Base-by-base conservation (phyloP, 2,329 filamentous ascomycete genomes). In the Pseudophaeomoniella oleicola region DNA sequence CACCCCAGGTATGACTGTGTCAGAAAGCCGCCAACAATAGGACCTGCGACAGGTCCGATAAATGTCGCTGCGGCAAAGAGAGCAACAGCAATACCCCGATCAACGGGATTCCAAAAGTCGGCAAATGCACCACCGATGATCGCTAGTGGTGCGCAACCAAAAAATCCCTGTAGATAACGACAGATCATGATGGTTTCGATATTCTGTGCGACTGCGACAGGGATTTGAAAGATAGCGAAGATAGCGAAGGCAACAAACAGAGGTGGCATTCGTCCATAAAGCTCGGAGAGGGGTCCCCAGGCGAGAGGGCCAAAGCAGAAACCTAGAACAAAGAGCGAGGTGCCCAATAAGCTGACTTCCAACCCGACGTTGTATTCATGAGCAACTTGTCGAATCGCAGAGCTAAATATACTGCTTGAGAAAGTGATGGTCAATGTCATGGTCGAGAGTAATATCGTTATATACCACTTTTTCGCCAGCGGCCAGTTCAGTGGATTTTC, bases 161-260 rank as follows among this genome's bases (percentile, higher is more conserved):
- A 71, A 4, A 66, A 41, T 2, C 71, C 72, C 1, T 59, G 58
- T 3, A 75, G 54, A 45, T 75, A 75, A 0, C 72, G 63, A 38
- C 58, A 65, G 10, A 74, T 40, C 47, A 75, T 57, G 38, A 75
- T 64, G 0, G 69, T 73, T 19, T 68, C 44, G 0, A 72, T 36
- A 43, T 74, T 72, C 32, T 60, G 56, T 1, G 70, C 67, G 2
- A 70, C 62, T 2, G 65, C 70, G 10, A 71, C 64, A 0, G 67
- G 65, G 34, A 75, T 67, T 38, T 72, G 64, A 41, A 73, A 72
- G 31, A 74, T 62, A 2, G 59, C 58, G 38, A 72, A 70, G 13
- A 61, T 39, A 10, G 56, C 45, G 43, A 66, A 66, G 0, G 66
- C 68, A 14, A 61, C 44, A 49, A 71, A 64, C 4, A 74, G 49